These are phyloP conservation scores for Corylus avellana DNA, from an alignment of 306 rosid species.

Conservation along the genomic window DNA sequence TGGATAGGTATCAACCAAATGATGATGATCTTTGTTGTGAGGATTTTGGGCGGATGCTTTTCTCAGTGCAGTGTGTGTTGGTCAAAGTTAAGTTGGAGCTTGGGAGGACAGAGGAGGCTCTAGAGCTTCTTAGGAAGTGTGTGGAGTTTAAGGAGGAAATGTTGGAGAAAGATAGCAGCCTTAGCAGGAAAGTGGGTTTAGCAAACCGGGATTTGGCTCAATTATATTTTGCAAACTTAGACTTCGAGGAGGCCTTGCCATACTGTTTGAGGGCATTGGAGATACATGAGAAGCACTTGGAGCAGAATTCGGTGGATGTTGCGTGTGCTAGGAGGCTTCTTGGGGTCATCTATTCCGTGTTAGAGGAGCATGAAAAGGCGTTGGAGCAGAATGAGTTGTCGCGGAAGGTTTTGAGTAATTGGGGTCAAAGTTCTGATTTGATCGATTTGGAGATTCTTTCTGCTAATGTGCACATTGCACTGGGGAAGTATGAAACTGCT, in stretches of 20 bases:
- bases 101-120: conserved; percentile 94
- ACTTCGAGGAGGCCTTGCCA: conserved; percentile 70
- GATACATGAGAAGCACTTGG: conserved; percentile 64
- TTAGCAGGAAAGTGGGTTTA: conserved; percentile 66
- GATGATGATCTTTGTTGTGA: conserved; percentile 49
- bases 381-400: conserved; percentile 80
- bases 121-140: conserved; percentile 73
- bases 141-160: conserved; percentile 66
- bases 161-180: too few species aligned
- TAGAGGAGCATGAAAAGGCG: conserved; percentile 87
- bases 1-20: conserved; percentile 63
- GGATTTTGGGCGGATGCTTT: conserved; percentile 72
- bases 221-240: conserved; percentile 66
- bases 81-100: conserved; percentile 75
- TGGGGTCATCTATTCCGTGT: conserved; percentile 72
- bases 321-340: conserved; percentile 79
- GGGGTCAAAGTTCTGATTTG: conserved; percentile 77
- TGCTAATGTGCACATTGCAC: conserved; percentile 84
- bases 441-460: conserved; percentile 73
- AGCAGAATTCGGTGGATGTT: conserved; percentile 82
- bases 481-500: conserved; percentile 79
- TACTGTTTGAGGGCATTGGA: conserved; percentile 80
- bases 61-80: conserved; percentile 79
- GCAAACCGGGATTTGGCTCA: conserved; percentile 73
- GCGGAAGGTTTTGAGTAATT: conserved; percentile 71